Evolutionary conservation across 257 asterid species (phyloP).

Genomic region (Solanum tacnaense): DNA sequence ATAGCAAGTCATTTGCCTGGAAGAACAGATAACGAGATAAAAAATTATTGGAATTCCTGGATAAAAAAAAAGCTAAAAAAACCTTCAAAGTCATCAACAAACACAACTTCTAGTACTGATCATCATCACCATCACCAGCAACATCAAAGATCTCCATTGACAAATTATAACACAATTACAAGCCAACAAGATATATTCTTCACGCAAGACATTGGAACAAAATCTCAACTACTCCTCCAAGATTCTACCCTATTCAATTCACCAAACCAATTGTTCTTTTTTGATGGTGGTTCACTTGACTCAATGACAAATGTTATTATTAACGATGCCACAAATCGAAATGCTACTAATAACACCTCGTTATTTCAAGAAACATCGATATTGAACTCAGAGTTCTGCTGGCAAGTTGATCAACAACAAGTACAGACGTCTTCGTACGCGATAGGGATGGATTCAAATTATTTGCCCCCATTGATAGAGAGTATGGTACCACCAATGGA

Average conservation of each 20-base stretch:
- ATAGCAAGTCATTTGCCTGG: slow-evolving; percentile 94
- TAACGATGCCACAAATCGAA: background rate
- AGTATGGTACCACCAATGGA: slow-evolving; percentile 36
- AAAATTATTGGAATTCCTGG: slow-evolving; percentile 96
- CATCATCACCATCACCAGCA: background rate
- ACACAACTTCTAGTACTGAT: background rate
- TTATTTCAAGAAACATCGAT: slow-evolving; percentile 28
- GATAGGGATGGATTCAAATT: slow-evolving; percentile 11
- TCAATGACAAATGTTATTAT: slow-evolving; percentile 7
- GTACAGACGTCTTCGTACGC: background rate
- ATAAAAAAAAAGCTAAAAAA: slow-evolving; percentile 73
- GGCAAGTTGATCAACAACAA: slow-evolving; percentile 31
- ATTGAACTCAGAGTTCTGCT: slow-evolving; percentile 27
- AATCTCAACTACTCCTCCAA: slow-evolving; percentile 14
- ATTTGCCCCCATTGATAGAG: slow-evolving; percentile 36
- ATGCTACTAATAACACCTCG: slow-evolving; percentile 9
- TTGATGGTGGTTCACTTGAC: slow-evolving; percentile 24
- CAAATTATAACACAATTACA: slow-evolving; percentile 12
- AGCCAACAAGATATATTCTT: slow-evolving; percentile 26
- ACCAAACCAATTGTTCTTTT: slow-evolving; percentile 45
- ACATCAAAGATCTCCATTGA: slow-evolving; percentile 21
- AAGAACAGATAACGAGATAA: slow-evolving; percentile 86
- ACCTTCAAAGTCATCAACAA: slow-evolving; percentile 19
- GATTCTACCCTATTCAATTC: slow-evolving; percentile 15
- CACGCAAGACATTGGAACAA: slow-evolving; percentile 26